Base-by-base conservation (phyloP, 441 rosid genomes). In the Croton laevigatus region DNA sequence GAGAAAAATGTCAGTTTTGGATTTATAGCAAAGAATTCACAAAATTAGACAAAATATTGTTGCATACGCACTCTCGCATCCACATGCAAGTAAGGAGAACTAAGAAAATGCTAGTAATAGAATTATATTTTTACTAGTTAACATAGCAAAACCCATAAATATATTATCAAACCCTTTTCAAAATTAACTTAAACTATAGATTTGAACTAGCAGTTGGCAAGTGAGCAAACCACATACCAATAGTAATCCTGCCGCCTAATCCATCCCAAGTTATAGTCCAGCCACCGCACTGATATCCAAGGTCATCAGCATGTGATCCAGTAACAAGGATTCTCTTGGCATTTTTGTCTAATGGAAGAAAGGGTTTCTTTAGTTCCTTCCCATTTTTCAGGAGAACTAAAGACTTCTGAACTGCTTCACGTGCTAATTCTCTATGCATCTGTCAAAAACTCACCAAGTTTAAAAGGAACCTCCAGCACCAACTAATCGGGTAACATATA, bases 231-330 rank as follows among this genome's bases (percentile, higher is more conserved):
- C 60, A n/a, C 81, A 60, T 82, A 94, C 97, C 98, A 4, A 85
- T 84, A 38, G 97, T 91, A 75, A 90, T 88, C 74, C 86, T 83
- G 76, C 98, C 96, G 9, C 91, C 82, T 62, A 37, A 8, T 73
- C 98, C 98, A 23, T 66, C 59, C 97, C 91, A 85, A 66, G 86
- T 73, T 71, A 65, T 79, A 16, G 97, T 91, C 98, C 98, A 94
- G 36, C 97, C 98, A 71, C 98, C 98, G 34, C 98, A 94, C 75
- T 94, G 97, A 75, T 79, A 88, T 17, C 98, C 97, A 57, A 94
- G 91, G 86, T 94, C 82, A 72, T 90, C 92, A 52, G 97, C 94
- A 69, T 94, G 98, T 20, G 88, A 73, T 72, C 98, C 97, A 53
- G 83, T 76, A 32, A 89, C 91, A 63, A 94, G 93, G 73, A 94